A percentile compares a stretch with the other conserved stretches of the same genome.
These are phyloP conservation scores for Extremus antarcticus DNA, from an alignment of 495 filamentous ascomycete species.

Conservation along the genomic window DNA sequence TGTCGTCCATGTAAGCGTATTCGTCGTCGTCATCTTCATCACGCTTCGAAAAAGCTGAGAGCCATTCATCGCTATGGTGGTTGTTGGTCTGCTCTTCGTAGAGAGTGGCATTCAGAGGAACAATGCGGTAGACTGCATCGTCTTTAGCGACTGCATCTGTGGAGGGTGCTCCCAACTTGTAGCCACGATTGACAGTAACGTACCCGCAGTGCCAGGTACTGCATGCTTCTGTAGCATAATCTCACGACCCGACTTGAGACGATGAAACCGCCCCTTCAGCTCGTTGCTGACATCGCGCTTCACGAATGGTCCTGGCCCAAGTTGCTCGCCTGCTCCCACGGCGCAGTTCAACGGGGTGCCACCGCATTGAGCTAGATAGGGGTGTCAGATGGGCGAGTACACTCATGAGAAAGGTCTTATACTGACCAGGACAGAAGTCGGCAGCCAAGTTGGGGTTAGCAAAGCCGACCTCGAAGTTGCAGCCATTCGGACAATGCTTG, in stretches of 20 bases:
- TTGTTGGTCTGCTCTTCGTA: background rate
- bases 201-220: too few species aligned
- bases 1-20: background rate
- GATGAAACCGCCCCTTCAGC: background rate
- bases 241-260: background rate
- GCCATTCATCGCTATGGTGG: background rate
- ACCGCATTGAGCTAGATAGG: background rate
- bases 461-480: background rate
- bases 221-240: background rate
- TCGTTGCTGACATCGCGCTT: background rate
- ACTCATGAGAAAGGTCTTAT: background rate
- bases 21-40: background rate
- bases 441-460: background rate
- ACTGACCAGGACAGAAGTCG: background rate
- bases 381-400: background rate
- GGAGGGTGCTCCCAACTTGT: too few species aligned
- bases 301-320: background rate
- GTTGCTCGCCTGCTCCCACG: background rate
- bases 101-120: background rate
- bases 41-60: background rate
- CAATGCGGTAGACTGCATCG: background rate
- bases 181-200: too few species aligned
- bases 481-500: background rate
- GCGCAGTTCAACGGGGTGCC: background rate
- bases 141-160: background rate